Base-by-base conservation (phyloP, 345 rosid genomes). In the Murraya koenigii region DNA sequence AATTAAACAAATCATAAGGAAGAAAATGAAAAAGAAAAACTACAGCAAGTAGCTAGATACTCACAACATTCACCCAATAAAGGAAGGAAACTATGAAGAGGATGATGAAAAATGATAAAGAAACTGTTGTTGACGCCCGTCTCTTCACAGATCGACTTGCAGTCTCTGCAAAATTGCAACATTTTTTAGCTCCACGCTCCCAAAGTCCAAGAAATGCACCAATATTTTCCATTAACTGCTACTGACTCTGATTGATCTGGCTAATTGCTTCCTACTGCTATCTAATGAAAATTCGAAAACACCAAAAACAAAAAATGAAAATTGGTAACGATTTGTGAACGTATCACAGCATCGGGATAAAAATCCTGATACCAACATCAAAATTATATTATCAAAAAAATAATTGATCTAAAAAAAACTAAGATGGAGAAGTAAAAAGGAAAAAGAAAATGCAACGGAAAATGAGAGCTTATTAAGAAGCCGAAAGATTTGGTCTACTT, bases 51-150 rank as follows among this genome's bases (percentile, higher is more conserved):
- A 35, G 26, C 17, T 49, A 44, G 75, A 71, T 49, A 72, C 78
- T 75, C 84, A 85, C 90, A 81, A 79, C 4, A 65, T 80, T 74
- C 44, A 69, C 67, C 83, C 79, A 85, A 55, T 74, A 71, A 71
- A 84, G 25, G 36, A 84, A 70, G 75, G 80, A 80, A 56, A 82
- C 86, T 33, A 73, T 56, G 58, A 84, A 8, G 72, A 86, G 44
- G 81, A 82, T n/a, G 75, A 75, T 41, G 82, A 77, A 74, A 71
- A 87, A 77, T 65, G 81, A 32, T 19, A 86, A 23, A 60, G 60
- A 69, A 56, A 78, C 20, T 33, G 85, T 79, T 71, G 82, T 33
- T 22, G 87, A 63, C 23, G 74, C 49, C 79, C 82, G 69, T 84
- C 82, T 77, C 70, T 85, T 85, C 35, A 75, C 64, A 28, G 39